These are phyloP conservation scores for Blastocladiella britannica DNA, from an alignment of 192 early-diverging fungal species.

Conservation along the genomic window DNA sequence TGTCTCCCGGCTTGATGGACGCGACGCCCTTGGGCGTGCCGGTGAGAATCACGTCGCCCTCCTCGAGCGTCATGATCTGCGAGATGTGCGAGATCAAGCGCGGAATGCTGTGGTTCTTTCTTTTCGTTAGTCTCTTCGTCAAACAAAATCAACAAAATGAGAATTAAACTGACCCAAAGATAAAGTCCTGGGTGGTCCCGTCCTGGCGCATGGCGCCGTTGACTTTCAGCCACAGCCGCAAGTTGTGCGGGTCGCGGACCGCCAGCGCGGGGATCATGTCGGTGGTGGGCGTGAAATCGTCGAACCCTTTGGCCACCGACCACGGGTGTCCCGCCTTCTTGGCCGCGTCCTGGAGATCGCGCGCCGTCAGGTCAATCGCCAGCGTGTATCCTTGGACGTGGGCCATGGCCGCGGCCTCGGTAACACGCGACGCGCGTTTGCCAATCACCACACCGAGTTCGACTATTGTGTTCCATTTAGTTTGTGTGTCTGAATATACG, in stretches of 20 bases:
- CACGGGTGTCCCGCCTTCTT: conserved; percentile 48
- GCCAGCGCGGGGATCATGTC: conserved; percentile 51
- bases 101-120: conserved; percentile 31
- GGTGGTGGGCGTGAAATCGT: conserved; percentile 81
- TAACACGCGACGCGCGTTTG: conserved; percentile 51
- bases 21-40: conserved; percentile 15
- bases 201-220: conserved; percentile 56
- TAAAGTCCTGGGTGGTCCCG: conserved; percentile 77
- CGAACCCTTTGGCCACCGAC: conserved; percentile 82
- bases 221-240: conserved; percentile 55
- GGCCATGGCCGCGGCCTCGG: conserved; percentile 28
- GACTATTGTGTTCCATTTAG: conserved; percentile 34
- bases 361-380: conserved; percentile 78
- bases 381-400: conserved; percentile 61
- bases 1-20: background rate
- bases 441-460: conserved; percentile 87
- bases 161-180: conserved; percentile 49
- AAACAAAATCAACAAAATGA: conserved; percentile 2
- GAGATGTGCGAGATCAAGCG: conserved; percentile 57
- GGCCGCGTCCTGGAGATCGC: conserved; percentile 40
- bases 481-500: too few species aligned
- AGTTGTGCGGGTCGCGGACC: conserved; percentile 49
- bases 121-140: background rate
- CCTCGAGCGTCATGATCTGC: conserved; percentile 70
- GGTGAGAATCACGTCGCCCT: conserved; percentile 76